phyloP scores from a whole-genome alignment of 768 basidiomycete genomes.

The Cystoderma amianthinum region DNA sequence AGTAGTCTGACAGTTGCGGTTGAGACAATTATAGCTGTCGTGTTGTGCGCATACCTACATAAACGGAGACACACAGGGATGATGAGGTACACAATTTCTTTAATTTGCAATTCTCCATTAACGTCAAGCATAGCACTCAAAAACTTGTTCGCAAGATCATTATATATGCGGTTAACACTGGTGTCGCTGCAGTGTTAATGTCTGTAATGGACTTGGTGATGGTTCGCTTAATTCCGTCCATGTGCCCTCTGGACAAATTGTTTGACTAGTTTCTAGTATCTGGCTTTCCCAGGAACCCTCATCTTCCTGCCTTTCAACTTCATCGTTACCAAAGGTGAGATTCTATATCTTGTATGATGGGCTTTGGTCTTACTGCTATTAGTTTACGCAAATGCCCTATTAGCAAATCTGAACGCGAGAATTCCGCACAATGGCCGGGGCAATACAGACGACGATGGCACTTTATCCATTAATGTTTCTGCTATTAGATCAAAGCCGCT shows the following conservation, averaged over 20 bases:
- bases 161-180: background rate
- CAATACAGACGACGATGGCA: background rate
- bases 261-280: too few relatives aligned
- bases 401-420: background rate
- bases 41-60: background rate
- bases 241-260: background rate
- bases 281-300: background rate
- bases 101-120: background rate
- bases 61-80: background rate
- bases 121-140: background rate
- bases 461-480: background rate
- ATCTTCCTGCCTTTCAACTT: constrained; percentile 1
- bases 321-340: background rate
- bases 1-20: background rate
- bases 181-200: background rate
- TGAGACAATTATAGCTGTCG: background rate
- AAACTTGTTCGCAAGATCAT: background rate
- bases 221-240: background rate
- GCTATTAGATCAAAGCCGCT: background rate
- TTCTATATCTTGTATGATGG: background rate
- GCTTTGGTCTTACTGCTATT: background rate
- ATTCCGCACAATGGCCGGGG: background rate
- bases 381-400: background rate
- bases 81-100: background rate
- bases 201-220: background rate